Base-by-base conservation (phyloP, 371 early-diverging fungal species). In the Entomophthora muscae region DNA sequence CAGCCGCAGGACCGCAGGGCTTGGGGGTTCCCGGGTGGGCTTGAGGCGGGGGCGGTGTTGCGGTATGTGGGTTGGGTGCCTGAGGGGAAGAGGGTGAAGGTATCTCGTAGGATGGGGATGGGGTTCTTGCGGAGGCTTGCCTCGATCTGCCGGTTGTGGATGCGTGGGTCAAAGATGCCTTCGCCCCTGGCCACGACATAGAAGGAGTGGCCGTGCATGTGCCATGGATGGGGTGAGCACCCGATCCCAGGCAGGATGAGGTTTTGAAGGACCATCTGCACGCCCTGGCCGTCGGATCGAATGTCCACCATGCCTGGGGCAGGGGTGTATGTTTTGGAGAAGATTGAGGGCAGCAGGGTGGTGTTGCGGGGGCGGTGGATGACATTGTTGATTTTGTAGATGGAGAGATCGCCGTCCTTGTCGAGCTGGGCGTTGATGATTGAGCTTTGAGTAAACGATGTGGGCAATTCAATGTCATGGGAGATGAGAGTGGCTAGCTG, bases 111-210 rank as follows among this genome's bases (percentile, higher is more conserved):
- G 12, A 55, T n/a, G 22, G 55, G 55, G 28, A 12, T 55, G 42
- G 42, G 42, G 22, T 55, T 55, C 7, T 55, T 55, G 42, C 17
- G 42, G 55, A 55, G 24, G 59, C 7, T 59, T 26, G 13, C 13
- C 69, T 72, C 67, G 65, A 68, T 23, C 52, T 53, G 13, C 7
- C 7, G 13, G 7, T 10, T 21, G 10, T n/a, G 56, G 10, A n/a
- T 24, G 12, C 24, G 7, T 10, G 59, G 59, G n/a, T 26, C 26
- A 31, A 29, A 59, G 7, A 27, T 26, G 22, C 56, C 56, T 10
- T 55, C 27, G 12, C 56, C 56, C 7, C 56, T 5, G 24, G 24
- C 56, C 13, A 59, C 59, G 3, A 29, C 59, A n/a, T 29, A 30
- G 32, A 59, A 59, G 30, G 27, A 27, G 24, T 59, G 59, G 21